A percentile compares a stretch with the other conserved stretches of the same genome.
Evolutionary conservation across 306 rosid genomes (phyloP).

Genomic region (Adenanthera pavonina): DNA sequence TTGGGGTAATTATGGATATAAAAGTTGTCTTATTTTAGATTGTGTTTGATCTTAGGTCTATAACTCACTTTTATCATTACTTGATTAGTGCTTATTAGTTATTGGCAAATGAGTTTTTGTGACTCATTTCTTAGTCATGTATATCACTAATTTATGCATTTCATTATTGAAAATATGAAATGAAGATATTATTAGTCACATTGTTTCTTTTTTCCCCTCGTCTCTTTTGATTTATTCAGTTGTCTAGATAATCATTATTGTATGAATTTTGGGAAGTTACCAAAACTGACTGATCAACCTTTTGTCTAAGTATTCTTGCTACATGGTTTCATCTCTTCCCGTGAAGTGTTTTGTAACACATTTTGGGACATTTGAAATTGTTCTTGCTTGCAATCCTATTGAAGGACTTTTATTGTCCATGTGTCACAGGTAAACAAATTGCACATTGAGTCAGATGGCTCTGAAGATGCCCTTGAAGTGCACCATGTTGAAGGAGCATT

Average conservation of each 20-base stretch:
- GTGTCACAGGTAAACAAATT: constrained; percentile 74
- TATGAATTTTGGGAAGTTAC: not conserved
- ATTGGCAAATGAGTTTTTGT: not conserved
- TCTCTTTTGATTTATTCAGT: not conserved
- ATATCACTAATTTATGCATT: not conserved
- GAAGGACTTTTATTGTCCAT: constrained; percentile 21
- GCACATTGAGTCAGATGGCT: constrained; percentile 69
- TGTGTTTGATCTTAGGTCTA: not conserved
- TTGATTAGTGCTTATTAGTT: not conserved
- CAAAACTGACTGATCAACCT: not conserved
- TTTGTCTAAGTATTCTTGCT: not conserved
- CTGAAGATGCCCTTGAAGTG: constrained; percentile 63
- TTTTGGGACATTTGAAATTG: constrained; percentile 29
- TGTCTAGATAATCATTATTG: not conserved
- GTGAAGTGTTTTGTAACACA: constrained; percentile 13
- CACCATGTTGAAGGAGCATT: constrained; percentile 93
- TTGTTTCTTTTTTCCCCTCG: not conserved
- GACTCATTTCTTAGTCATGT: not conserved
- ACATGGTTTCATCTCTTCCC: not conserved
- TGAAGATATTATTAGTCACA: not conserved
- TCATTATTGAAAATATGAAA: not conserved
- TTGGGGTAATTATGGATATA: not conserved
- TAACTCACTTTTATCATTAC: not conserved
- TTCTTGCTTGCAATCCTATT: constrained; percentile 35
- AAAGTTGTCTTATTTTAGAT: not conserved